A percentile compares a stretch with the other conserved stretches of the same genome.
Conservation (phyloP, 257 asterid genomes). For the Solanum megistacrolobum region DNA sequence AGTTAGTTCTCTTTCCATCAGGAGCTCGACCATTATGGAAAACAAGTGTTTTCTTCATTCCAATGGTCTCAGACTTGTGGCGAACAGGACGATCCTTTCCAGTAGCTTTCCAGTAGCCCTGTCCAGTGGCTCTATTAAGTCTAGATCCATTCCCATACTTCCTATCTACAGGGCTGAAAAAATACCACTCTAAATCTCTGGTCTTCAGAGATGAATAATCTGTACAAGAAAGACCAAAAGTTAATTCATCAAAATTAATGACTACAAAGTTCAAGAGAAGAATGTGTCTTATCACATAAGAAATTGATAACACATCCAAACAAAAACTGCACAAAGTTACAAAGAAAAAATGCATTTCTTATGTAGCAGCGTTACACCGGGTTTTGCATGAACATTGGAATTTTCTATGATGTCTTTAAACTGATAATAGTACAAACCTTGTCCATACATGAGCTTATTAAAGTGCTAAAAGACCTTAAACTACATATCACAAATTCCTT, state of each 20-base stretch:
- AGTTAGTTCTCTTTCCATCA: slow-evolving; percentile 84
- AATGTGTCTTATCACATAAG: background rate
- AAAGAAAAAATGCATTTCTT: background rate
- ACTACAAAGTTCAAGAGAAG: background rate
- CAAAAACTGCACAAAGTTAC: background rate
- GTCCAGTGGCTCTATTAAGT: slow-evolving; percentile 86
- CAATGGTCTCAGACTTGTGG: slow-evolving; percentile 53
- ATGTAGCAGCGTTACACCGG: background rate
- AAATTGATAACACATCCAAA: background rate
- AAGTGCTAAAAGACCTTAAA: background rate
- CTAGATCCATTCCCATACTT: slow-evolving; percentile 92
- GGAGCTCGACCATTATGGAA: slow-evolving; percentile 95
- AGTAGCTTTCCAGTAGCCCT: slow-evolving; percentile 95
- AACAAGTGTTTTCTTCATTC: slow-evolving; percentile 90
- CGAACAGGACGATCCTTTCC: slow-evolving; percentile 81
- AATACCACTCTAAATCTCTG: slow-evolving; percentile 91
- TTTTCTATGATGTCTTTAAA: background rate
- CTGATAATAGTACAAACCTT: background rate
- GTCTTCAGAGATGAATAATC: slow-evolving; percentile 63
- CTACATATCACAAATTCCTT: background rate
- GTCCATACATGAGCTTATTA: background rate
- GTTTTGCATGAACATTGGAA: background rate
- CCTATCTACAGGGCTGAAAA: slow-evolving; percentile 84
- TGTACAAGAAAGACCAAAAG: slow-evolving; percentile 6
- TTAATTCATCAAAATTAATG: background rate